Conservation (phyloP, 257 asterid genomes). For the Solanum medicagineum region DNA sequence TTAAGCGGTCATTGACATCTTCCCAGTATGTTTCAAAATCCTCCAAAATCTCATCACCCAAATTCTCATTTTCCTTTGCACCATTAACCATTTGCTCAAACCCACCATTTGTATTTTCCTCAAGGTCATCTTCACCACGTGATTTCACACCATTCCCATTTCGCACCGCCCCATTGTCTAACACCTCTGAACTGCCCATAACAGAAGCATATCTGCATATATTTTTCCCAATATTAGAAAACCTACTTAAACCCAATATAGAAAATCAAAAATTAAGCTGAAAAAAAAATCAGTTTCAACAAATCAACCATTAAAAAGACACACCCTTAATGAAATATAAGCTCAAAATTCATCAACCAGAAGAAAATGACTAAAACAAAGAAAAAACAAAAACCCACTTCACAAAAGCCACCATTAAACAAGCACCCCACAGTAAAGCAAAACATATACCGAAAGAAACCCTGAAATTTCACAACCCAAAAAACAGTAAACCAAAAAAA, state of each 20-base stretch:
- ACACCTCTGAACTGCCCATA: constrained; percentile 28
- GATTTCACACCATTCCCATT: constrained; percentile 6
- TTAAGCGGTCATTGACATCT: constrained; percentile 51
- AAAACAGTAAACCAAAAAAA: not conserved
- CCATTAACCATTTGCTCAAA: not conserved
- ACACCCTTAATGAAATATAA: not conserved
- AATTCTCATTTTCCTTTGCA: constrained; percentile 30
- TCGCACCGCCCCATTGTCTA: constrained; percentile 10
- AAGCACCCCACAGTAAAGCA: not conserved
- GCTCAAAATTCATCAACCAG: not conserved
- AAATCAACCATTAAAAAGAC: not conserved
- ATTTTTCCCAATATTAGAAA: not conserved
- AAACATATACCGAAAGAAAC: not conserved
- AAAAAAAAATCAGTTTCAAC: not conserved
- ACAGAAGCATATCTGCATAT: not conserved
- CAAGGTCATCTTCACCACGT: not conserved
- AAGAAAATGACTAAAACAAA: not conserved
- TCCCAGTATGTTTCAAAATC: constrained; percentile 62
- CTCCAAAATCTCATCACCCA: constrained; percentile 61
- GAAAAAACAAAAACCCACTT: not conserved
- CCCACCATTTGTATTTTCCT: not conserved
- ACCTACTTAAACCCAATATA: not conserved
- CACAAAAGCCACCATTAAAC: not conserved
- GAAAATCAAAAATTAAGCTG: not conserved
- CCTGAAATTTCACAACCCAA: not conserved